A percentile compares a stretch with the other conserved stretches of the same genome.
phyloP scores from a whole-genome alignment of 495 filamentous ascomycete genomes.

The Penicillium pulvis region DNA sequence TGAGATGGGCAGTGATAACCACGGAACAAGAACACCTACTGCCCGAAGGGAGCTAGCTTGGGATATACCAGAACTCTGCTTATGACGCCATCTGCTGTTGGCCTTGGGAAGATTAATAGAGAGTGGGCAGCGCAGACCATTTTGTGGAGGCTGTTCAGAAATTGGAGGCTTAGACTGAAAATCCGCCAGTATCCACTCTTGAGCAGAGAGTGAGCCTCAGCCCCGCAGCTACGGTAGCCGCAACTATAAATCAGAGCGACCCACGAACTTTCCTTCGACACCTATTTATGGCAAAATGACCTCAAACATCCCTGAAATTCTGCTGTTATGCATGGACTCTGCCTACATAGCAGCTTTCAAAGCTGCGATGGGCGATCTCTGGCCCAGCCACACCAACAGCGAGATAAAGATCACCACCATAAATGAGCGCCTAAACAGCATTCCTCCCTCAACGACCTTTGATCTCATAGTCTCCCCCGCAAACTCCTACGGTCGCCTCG shows the following conservation, averaged over 20 bases:
- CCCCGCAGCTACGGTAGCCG: not conserved
- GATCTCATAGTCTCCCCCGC: conserved; percentile 54
- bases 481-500: conserved; percentile 54
- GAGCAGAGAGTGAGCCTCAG: no score
- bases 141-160: no score
- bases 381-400: conserved; percentile 22
- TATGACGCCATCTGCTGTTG: no score
- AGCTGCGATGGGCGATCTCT: conserved; percentile 19
- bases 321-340: conserved; percentile 40
- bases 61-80: no score
- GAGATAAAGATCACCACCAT: conserved; percentile 35
- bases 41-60: no score
- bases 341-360: conserved; percentile 36
- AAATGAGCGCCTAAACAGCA: conserved; percentile 36
- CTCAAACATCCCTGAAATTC: conserved; percentile 38
- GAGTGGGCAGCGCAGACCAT: no score
- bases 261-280: not conserved
- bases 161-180: no score
- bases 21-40: no score
- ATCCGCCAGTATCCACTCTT: no score
- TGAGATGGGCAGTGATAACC: no score
- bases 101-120: no score
- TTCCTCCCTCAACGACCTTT: conserved; percentile 33
- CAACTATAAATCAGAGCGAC: not conserved
- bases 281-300: conserved; percentile 22